Evolutionary conservation across 306 rosid species (phyloP).

Genomic region (Adenanthera pavonina): DNA sequence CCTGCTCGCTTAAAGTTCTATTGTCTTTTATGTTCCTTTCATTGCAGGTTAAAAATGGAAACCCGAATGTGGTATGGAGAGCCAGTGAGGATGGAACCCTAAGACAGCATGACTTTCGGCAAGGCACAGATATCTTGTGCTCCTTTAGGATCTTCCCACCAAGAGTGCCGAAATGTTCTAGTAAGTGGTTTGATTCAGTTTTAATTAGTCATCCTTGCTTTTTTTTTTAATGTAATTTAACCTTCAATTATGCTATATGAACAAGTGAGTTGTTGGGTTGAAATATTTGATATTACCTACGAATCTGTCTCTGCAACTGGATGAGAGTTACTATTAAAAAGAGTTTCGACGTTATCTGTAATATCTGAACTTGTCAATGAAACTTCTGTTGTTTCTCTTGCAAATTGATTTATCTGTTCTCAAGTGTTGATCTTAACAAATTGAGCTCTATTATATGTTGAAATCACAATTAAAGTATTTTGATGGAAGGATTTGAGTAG

Average conservation of each 20-base stretch:
- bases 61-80: slow-evolving; percentile 98
- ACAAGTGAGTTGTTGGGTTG: not conserved
- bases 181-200: slow-evolving; percentile 54
- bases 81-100: slow-evolving; percentile 99
- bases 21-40: slow-evolving; percentile 34
- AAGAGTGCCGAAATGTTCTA: slow-evolving; percentile 88
- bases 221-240: not conserved
- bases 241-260: not conserved
- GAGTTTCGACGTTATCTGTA: slow-evolving; percentile 9
- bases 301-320: not conserved
- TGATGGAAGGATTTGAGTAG: too few species aligned
- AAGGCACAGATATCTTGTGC: slow-evolving; percentile 75
- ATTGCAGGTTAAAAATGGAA: slow-evolving; percentile 90
- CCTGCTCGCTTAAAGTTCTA: slow-evolving; percentile 29
- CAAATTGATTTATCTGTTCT: too few species aligned
- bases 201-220: not conserved
- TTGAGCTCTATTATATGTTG: too few species aligned
- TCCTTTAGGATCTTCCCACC: slow-evolving; percentile 85
- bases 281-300: slow-evolving; percentile 2
- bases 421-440: too few species aligned
- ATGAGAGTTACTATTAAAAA: slow-evolving; percentile 2
- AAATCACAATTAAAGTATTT: too few species aligned
- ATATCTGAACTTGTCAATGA: slow-evolving; percentile 14
- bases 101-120: slow-evolving; percentile 96
- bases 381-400: not conserved